Conservation (phyloP, 192 early-diverging fungal species). For the Backusella sp. region DNA sequence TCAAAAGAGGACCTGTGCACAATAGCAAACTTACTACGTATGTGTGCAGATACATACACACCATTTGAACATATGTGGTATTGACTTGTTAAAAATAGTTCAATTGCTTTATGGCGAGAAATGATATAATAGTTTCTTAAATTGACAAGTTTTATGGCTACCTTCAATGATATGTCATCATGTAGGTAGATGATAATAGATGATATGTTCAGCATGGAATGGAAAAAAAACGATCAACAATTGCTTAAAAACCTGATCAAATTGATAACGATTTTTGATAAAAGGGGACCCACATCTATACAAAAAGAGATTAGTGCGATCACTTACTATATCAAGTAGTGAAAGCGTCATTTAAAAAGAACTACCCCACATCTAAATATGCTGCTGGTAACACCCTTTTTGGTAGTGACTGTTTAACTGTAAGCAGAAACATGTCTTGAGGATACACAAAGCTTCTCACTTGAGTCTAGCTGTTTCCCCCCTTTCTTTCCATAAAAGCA, state of each 20-base stretch:
- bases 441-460: not conserved
- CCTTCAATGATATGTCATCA: slow-evolving; percentile 1
- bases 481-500: slow-evolving; percentile 1
- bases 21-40: not conserved
- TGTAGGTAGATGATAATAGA: not conserved
- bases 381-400: not conserved
- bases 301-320: slow-evolving; percentile 12
- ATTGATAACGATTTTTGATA: not conserved
- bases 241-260: not conserved
- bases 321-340: slow-evolving; percentile 10
- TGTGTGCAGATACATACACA: not conserved
- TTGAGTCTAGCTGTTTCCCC: not conserved
- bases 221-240: not conserved
- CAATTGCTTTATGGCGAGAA: not conserved
- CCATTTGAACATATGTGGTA: not conserved
- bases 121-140: slow-evolving; percentile 10
- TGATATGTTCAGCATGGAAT: not conserved
- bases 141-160: not conserved
- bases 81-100: not conserved
- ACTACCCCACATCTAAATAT: not conserved
- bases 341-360: slow-evolving; percentile 5
- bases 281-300: slow-evolving; percentile 13
- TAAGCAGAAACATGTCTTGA: slow-evolving; percentile 1
- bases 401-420: not conserved
- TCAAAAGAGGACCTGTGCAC: not conserved